Evolutionary conservation across 805 yeast species (phyloP).

Genomic region (Cyberlindnera samutprakarnensis): DNA sequence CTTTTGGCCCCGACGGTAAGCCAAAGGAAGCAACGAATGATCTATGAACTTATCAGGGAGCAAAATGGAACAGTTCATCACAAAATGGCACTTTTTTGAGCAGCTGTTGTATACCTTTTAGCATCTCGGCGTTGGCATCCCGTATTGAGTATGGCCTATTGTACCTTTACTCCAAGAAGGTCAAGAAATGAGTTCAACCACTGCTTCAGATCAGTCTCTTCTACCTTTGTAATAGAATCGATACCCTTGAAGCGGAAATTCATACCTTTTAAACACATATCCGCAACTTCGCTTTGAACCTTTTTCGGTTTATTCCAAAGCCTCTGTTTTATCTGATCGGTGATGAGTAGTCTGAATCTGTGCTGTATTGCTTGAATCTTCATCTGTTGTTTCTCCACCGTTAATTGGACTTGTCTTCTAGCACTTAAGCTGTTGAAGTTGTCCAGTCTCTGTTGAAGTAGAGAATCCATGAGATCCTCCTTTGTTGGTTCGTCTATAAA

Average conservation of each 20-base stretch:
- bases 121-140: too few species aligned
- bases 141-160: too few species aligned
- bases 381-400: conserved; percentile 15
- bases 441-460: conserved; percentile 11
- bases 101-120: too few species aligned
- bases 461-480: conserved; percentile 20
- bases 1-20: too few species aligned
- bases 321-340: conserved; percentile 10
- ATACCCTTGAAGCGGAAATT: conserved; percentile 12
- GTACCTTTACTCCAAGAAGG: not conserved
- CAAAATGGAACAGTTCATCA: too few species aligned
- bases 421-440: conserved; percentile 12
- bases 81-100: too few species aligned
- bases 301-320: conserved; percentile 10
- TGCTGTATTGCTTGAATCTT: conserved; percentile 10
- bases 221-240: conserved; percentile 5
- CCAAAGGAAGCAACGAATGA: too few species aligned
- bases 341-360: conserved; percentile 12
- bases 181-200: conserved; percentile 16
- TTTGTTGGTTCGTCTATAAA: conserved; percentile 20
- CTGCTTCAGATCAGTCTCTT: conserved; percentile 8
- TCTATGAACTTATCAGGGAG: too few species aligned
- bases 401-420: conserved; percentile 12
- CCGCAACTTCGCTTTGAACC: conserved; percentile 18
- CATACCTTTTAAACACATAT: conserved; percentile 19